These are phyloP conservation scores for Xylaria acuta DNA, from an alignment of 495 filamentous ascomycete species.

Conservation along the genomic window DNA sequence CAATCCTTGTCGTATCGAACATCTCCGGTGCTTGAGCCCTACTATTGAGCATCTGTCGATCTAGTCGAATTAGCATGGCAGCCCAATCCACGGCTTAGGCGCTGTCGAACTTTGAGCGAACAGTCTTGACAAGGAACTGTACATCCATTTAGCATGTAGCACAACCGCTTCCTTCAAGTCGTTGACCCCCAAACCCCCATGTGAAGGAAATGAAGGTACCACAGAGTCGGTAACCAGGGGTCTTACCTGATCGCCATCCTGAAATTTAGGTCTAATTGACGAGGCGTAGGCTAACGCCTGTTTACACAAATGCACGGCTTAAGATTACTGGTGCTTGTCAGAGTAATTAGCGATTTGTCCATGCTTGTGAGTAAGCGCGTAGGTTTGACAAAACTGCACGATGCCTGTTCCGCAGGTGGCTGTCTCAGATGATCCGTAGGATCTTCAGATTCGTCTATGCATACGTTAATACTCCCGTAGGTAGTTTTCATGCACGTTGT, in stretches of 20 bases:
- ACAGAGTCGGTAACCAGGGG: conserved; percentile 20
- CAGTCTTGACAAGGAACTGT: not conserved
- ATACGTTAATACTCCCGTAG: not conserved
- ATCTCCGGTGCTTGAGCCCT: conserved; percentile 18
- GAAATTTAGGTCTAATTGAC: conserved; percentile 13
- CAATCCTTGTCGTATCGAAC: conserved; percentile 15
- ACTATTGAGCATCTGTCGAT: not conserved
- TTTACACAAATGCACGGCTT: not conserved
- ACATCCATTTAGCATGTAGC: not conserved
- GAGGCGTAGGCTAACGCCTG: conserved; percentile 14
- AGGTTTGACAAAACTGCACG: conserved; percentile 4
- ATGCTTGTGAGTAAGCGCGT: conserved; percentile 9
- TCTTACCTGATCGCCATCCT: conserved; percentile 15
- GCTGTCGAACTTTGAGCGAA: not conserved
- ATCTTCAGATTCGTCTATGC: conserved; percentile 8
- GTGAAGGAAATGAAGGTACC: conserved; percentile 19
- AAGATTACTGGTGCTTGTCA: not conserved
- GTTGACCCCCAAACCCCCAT: conserved; percentile 26
- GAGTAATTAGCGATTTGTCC: conserved; percentile 12
- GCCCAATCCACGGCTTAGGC: not conserved
- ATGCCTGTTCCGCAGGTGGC: not conserved
- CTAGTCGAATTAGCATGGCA: not conserved
- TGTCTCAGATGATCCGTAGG: not conserved
- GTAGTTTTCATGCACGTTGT: not conserved
- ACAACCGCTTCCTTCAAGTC: not conserved